Evolutionary conservation across 805 yeast species (phyloP).

Genomic region (Hanseniaspora lachancei): DNA sequence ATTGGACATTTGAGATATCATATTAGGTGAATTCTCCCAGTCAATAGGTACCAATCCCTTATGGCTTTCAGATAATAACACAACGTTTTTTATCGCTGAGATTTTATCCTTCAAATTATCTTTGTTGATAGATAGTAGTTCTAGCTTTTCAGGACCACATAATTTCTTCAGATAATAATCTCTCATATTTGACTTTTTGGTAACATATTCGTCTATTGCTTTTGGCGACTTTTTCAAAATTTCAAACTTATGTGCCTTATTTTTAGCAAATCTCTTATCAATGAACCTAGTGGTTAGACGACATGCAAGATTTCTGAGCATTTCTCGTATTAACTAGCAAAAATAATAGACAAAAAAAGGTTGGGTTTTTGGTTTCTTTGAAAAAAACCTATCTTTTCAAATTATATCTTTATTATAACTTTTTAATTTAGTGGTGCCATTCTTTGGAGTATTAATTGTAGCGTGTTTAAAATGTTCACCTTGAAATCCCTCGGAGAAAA

Average conservation of each 20-base stretch:
- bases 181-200: not conserved
- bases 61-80: not conserved
- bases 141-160: not conserved
- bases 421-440: too few species aligned
- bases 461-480: too few species aligned
- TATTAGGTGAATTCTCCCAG: not conserved
- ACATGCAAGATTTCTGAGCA: not conserved
- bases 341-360: not conserved
- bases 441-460: too few species aligned
- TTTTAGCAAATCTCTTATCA: not conserved
- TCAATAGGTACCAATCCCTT: not conserved
- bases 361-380: too few species aligned
- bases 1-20: not conserved
- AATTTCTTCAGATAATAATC: not conserved
- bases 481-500: not conserved
- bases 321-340: not conserved
- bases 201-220: not conserved
- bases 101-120: not conserved
- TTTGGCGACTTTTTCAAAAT: not conserved
- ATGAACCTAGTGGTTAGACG: not conserved
- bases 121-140: not conserved
- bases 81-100: not conserved
- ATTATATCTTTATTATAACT: too few species aligned
- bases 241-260: not conserved
- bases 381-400: too few species aligned